Conservation (phyloP, 495 filamentous ascomycete genomes). For the Letharia lupina region DNA sequence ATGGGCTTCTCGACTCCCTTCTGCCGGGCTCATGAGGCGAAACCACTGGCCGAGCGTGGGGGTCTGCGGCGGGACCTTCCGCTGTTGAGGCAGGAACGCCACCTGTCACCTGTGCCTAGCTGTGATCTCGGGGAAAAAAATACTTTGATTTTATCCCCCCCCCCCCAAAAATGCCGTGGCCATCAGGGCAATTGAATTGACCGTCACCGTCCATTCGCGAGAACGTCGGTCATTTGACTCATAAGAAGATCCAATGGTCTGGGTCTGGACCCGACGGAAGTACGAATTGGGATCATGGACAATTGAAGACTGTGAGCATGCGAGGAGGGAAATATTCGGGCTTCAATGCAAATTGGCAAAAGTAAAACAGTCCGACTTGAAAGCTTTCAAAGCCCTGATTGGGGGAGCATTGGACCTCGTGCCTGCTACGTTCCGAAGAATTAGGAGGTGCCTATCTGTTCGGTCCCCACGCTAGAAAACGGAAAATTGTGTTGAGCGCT, state of each 20-base stretch:
- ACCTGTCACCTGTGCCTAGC: constrained; percentile 10
- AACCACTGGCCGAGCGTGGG: constrained; percentile 10
- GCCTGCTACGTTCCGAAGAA: neutral
- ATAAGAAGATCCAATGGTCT: neutral
- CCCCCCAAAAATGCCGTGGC: neutral
- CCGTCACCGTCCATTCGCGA: neutral
- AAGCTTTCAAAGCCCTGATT: neutral
- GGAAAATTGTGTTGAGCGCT: neutral
- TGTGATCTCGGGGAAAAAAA: constrained; percentile 7
- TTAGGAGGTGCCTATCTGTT: neutral
- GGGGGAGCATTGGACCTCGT: neutral
- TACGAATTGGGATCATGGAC: neutral
- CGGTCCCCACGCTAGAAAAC: neutral
- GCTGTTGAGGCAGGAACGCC: constrained; percentile 10
- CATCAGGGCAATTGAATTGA: neutral
- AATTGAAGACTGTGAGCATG: no score
- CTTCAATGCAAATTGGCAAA: neutral
- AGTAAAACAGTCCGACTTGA: neutral
- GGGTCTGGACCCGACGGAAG: neutral
- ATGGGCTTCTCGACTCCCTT: constrained; percentile 12
- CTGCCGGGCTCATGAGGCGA: constrained; percentile 13
- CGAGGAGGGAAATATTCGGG: no score
- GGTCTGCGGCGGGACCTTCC: constrained; percentile 15
- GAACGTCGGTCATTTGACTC: neutral
- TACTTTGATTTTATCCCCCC: neutral